A percentile compares a stretch with the other conserved stretches of the same genome.
phyloP scores from a whole-genome alignment of 805 yeast species.

The Myxozyma geophila region DNA sequence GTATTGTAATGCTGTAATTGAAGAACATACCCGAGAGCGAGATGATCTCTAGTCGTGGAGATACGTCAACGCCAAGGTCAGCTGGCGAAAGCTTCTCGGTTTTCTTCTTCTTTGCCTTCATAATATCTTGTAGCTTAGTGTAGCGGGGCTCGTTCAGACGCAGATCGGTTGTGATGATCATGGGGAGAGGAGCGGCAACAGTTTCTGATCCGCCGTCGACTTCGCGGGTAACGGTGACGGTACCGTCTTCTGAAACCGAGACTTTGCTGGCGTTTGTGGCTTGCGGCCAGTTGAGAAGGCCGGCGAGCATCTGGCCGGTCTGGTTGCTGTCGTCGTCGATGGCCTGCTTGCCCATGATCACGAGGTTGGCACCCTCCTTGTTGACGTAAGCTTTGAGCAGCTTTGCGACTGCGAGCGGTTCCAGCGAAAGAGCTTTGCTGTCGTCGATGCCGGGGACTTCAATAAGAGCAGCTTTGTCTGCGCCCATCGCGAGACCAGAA shows the following conservation, averaged over 20 bases:
- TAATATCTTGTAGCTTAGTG: constrained; percentile 92
- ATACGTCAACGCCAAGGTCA: constrained; percentile 72
- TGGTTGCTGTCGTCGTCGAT: constrained; percentile 95
- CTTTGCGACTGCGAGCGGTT: constrained; percentile 90
- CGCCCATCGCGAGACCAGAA: constrained; percentile 93
- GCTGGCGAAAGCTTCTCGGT: constrained; percentile 64
- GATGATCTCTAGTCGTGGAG: constrained; percentile 67
- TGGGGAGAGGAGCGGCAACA: constrained; percentile 74
- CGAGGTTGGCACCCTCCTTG: constrained; percentile 71
- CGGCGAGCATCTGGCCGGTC: constrained; percentile 96
- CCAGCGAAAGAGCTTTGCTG: constrained; percentile 49
- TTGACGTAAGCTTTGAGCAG: constrained; percentile 74
- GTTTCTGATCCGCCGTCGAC: constrained; percentile 94
- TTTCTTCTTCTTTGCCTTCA: constrained; percentile 98
- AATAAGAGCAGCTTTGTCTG: constrained; percentile 79
- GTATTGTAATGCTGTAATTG: not conserved
- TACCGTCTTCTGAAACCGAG: constrained; percentile 54
- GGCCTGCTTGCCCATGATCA: constrained; percentile 93
- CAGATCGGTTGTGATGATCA: constrained; percentile 88
- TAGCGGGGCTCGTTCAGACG: constrained; percentile 94
- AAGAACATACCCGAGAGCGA: constrained; percentile 56
- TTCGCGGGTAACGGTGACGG: constrained; percentile 79
- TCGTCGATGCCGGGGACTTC: constrained; percentile 58
- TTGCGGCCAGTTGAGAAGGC: constrained; percentile 92
- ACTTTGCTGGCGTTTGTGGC: constrained; percentile 94